Evolutionary conservation across 2,329 filamentous ascomycete species (phyloP).

Genomic region (Claviceps sp.): DNA sequence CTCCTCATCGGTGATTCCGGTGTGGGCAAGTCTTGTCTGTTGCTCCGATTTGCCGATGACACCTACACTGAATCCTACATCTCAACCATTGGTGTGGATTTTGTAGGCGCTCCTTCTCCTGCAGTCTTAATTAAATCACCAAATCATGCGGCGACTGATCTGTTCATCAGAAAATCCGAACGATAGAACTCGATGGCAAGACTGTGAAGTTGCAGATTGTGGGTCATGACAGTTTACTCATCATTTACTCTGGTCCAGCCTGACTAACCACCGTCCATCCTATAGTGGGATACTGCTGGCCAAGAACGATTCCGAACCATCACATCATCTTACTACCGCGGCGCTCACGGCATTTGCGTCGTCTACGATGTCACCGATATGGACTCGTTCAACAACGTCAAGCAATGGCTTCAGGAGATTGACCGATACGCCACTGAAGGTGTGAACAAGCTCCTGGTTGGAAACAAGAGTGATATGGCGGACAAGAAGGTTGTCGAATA

Average conservation of each 20-base stretch:
- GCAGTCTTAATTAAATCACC: not conserved
- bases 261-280: not conserved
- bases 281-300: constrained; percentile 94
- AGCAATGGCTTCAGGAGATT: constrained; percentile 99
- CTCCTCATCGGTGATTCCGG: constrained; percentile 99
- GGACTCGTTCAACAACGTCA: constrained; percentile 99
- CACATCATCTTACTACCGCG: constrained; percentile 98
- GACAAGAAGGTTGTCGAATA: constrained; percentile 99
- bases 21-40: constrained; percentile 98
- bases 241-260: not conserved
- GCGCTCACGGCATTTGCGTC: constrained; percentile 97
- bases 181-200: constrained; percentile 98
- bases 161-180: constrained; percentile 80
- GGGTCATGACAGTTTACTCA: constrained; percentile 25
- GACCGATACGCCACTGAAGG: constrained; percentile 98
- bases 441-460: constrained; percentile 97
- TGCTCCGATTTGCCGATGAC: constrained; percentile 95
- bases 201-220: constrained; percentile 99
- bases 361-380: constrained; percentile 99
- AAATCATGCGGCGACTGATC: constrained; percentile 7
- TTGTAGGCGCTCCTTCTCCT: constrained; percentile 50
- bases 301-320: constrained; percentile 99
- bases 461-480: constrained; percentile 99
- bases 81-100: constrained; percentile 98
- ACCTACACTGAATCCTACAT: constrained; percentile 99